These are phyloP conservation scores for Rhodotorula graminis DNA, from an alignment of 768 basidiomycete genomes.

Conservation along the genomic window DNA sequence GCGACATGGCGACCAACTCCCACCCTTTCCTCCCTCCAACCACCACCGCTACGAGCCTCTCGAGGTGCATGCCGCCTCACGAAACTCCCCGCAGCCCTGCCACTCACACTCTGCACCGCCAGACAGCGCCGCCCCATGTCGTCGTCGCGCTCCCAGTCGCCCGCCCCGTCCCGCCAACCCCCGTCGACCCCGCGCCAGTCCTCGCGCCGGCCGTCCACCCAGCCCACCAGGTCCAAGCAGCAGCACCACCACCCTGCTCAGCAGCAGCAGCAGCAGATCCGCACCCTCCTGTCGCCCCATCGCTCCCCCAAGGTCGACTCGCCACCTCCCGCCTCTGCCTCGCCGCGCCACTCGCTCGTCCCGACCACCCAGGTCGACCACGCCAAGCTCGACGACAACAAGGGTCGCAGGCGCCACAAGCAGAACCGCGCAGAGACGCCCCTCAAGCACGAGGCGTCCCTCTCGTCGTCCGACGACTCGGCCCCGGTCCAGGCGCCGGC, in stretches of 20 bases:
- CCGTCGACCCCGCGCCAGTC: neutral
- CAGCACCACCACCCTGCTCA: slow-evolving; percentile 22
- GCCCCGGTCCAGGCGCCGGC: neutral
- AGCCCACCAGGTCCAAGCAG: neutral
- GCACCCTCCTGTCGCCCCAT: neutral
- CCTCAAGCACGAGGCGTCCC: neutral
- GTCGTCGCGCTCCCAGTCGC: neutral
- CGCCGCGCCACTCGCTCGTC: neutral
- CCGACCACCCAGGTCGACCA: neutral
- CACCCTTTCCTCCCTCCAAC: no score
- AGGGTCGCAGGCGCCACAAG: neutral
- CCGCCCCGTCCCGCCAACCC: neutral
- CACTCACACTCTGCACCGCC: neutral
- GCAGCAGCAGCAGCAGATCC: neutral
- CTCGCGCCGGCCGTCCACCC: neutral
- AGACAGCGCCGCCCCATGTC: neutral
- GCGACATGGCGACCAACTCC: no score
- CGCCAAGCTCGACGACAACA: neutral
- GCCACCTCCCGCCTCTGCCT: neutral
- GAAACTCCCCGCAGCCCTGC: neutral
- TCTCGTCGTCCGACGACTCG: neutral
- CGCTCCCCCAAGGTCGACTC: neutral
- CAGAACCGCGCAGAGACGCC: slow-evolving; percentile 5
- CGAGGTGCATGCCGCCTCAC: neutral
- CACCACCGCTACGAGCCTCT: neutral